phyloP scores from a whole-genome alignment of 2,329 filamentous ascomycete species.

The Xylariaceae sp. region DNA sequence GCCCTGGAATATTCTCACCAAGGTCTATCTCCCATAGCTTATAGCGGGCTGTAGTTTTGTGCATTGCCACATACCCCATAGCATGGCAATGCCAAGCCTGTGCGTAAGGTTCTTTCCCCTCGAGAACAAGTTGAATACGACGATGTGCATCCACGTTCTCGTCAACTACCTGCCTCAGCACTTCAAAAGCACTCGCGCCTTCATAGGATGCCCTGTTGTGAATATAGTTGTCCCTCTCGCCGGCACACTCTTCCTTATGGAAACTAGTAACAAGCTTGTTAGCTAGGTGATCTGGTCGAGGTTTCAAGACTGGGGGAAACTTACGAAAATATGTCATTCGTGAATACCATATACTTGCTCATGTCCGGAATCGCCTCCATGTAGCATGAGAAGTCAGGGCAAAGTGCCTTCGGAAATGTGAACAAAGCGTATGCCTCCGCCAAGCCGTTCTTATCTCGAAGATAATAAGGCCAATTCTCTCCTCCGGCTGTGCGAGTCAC shows the following conservation, averaged over 20 bases:
- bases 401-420: conserved; percentile 35
- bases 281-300: not conserved
- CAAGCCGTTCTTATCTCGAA: conserved; percentile 37
- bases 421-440: conserved; percentile 37
- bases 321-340: conserved; percentile 41
- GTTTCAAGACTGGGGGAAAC: conserved; percentile 5
- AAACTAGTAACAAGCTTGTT: conserved; percentile 28
- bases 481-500: conserved; percentile 28
- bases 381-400: conserved; percentile 35
- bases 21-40: conserved; percentile 27
- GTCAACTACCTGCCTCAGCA: conserved; percentile 18
- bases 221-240: conserved; percentile 38
- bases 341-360: conserved; percentile 32
- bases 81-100: conserved; percentile 32
- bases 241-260: conserved; percentile 40
- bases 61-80: conserved; percentile 35
- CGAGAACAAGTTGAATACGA: conserved; percentile 30
- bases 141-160: conserved; percentile 25
- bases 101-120: conserved; percentile 29
- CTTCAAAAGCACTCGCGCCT: conserved; percentile 5
- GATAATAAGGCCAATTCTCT: conserved; percentile 34
- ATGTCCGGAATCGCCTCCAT: conserved; percentile 38
- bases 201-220: conserved; percentile 32
- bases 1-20: conserved; percentile 10
- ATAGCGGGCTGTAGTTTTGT: conserved; percentile 27